Percentiles rank a stretch among this genome's conserved stretches.
These are phyloP conservation scores for Delonix regia DNA, from an alignment of 306 rosid species.

Conservation along the genomic window DNA sequence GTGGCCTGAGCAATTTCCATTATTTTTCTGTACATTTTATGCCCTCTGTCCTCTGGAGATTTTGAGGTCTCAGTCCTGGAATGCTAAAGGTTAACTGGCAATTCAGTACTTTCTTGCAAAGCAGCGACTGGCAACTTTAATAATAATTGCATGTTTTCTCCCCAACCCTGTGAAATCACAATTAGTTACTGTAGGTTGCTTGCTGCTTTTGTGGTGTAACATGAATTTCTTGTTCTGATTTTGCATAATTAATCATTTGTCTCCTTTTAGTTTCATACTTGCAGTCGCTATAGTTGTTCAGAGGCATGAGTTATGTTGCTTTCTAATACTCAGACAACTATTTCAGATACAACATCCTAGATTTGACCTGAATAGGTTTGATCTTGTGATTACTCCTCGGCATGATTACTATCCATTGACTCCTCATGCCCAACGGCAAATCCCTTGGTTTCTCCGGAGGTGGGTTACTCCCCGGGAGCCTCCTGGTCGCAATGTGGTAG, in stretches of 20 bases:
- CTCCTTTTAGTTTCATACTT: neutral
- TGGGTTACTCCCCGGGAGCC: constrained; percentile 91
- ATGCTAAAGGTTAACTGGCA: constrained; percentile 12
- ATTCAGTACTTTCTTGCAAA: constrained; percentile 5
- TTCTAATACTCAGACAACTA: constrained; percentile 29
- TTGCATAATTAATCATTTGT: neutral
- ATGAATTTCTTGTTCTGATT: constrained; percentile 19
- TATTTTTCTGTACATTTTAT: neutral
- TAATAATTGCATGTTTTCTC: neutral
- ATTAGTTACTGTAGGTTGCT: neutral
- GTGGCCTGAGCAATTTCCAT: neutral
- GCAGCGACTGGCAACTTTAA: neutral
- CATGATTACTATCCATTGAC: constrained; percentile 89
- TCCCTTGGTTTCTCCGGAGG: constrained; percentile 78
- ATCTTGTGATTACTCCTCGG: constrained; percentile 79
- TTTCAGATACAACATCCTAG: constrained; percentile 97
- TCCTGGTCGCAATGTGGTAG: constrained; percentile 81
- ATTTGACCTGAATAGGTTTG: constrained; percentile 71
- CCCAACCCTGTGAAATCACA: neutral
- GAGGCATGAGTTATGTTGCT: constrained; percentile 17
- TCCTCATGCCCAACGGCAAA: constrained; percentile 66
- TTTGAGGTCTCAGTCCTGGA: constrained; percentile 3
- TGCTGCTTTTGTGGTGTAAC: constrained; percentile 17
- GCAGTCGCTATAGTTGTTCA: constrained; percentile 4
- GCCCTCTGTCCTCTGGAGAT: neutral